These are phyloP conservation scores for Psilocybe cubensis DNA, from an alignment of 768 basidiomycete genomes.

Conservation along the genomic window DNA sequence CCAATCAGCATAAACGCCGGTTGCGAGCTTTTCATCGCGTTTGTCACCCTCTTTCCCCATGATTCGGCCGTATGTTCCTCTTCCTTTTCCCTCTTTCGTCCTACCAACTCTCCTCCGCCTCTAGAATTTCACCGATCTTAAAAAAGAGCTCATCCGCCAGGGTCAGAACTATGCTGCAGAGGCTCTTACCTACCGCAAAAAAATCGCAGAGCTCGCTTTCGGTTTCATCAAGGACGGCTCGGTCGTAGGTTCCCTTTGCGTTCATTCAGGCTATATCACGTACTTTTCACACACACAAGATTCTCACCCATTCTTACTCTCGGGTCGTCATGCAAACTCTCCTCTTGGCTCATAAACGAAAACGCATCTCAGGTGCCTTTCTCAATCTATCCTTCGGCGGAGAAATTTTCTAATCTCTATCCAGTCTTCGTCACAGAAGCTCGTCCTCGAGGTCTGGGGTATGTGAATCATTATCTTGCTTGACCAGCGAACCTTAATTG, in stretches of 20 bases:
- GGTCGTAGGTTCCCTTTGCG: conserved; percentile 53
- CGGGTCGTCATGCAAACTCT: conserved; percentile 94
- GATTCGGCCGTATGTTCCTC: conserved; percentile 67
- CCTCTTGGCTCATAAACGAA: conserved; percentile 85
- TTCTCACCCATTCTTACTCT: conserved; percentile 96
- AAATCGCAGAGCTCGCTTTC: conserved; percentile 87
- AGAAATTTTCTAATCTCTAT: conserved; percentile 20
- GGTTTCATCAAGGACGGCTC: conserved; percentile 96
- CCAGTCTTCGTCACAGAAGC: conserved; percentile 96
- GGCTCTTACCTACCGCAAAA: conserved; percentile 84
- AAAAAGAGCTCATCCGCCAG: conserved; percentile 80
- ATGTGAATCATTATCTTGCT: conserved; percentile 32
- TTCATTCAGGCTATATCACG: conserved; percentile 4
- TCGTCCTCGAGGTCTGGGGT: conserved; percentile 88
- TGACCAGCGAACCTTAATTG: conserved; percentile 19
- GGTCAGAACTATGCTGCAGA: conserved; percentile 77
- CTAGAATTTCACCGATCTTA: conserved; percentile 84
- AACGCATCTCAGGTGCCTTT: conserved; percentile 77
- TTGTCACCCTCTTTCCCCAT: conserved; percentile 83
- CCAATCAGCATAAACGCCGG: conserved; percentile 88
- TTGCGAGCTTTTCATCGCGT: conserved; percentile 88
- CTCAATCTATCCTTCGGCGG: conserved; percentile 11
- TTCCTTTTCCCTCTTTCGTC: conserved; percentile 4
- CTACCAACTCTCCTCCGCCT: conserved; percentile 7
- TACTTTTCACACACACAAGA: conserved; percentile 49